Base-by-base conservation (phyloP, 495 filamentous ascomycete genomes). In the Neurospora sp. region DNA sequence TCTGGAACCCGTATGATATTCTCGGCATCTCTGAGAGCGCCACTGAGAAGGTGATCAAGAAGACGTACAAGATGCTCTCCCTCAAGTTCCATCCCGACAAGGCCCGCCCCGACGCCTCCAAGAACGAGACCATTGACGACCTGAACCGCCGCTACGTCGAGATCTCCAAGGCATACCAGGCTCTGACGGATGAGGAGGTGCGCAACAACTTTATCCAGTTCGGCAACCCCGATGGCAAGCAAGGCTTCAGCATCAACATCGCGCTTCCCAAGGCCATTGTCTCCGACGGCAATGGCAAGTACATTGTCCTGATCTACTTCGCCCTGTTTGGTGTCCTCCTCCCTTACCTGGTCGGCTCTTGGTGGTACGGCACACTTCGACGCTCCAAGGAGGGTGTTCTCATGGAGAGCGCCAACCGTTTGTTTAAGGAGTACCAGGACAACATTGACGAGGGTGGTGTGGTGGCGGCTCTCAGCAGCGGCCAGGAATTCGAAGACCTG, bases 1-100 rank as follows among this genome's bases (percentile, higher is more conserved):
- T 97, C 68, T 99, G 94, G 91, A 94, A 98, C 82, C 96, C 96
- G 10, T 99, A 98, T 86, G 91, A 95, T 76, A 94, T 99, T 77
- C 82, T 99, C 74, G 92, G 91, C 69, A 85, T 98, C 65, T 90
- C 93, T 76, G 89, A 92, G 91, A 93, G 91, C 74, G 88, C 93
- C 65, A 89, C 85, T 73, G 96, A 98, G 81, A 94, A 92, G 82
- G 85, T 91, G 75, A 98, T 99, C 82, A 97, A 96, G 77, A 90
- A 87, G 71, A 90, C 91, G 72, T 98, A 96, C 84, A 92, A 91
- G 78, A 90, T 87, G 75, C 88, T 98, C 38, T 95, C 94, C 22
- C 86, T 96, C 72, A 91, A 92, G 72, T 92, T 87, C 81, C 96
- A 99, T 81, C 96, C 96, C 42, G 96, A 99, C 84, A 99, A 99